A percentile compares a stretch with the other conserved stretches of the same genome.
Evolutionary conservation across 495 filamentous ascomycete genomes (phyloP).

Genomic region (Neurospora hispaniola): DNA sequence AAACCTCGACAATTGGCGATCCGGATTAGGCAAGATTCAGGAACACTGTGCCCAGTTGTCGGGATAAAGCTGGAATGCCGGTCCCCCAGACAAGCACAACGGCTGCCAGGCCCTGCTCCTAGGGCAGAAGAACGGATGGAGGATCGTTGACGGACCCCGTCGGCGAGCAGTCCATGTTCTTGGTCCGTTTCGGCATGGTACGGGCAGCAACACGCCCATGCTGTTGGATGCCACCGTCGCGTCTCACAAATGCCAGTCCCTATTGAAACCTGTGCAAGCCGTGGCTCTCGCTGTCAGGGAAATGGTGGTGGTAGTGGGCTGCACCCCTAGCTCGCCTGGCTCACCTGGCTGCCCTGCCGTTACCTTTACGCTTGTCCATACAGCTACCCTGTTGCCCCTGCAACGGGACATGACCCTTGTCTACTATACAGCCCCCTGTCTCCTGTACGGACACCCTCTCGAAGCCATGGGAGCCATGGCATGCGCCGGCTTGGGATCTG

Average conservation of each 20-base stretch:
- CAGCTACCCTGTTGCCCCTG: neutral
- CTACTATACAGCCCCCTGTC: neutral
- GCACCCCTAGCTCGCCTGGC: neutral
- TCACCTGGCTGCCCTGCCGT: neutral
- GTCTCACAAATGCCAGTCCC: slow-evolving; percentile 12
- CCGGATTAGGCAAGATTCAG: neutral
- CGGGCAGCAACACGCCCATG: slow-evolving; percentile 6
- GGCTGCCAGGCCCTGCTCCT: neutral
- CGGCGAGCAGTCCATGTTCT: neutral
- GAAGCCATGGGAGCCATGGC: neutral
- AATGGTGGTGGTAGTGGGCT: neutral
- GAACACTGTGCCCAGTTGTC: neutral
- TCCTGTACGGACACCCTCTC: neutral
- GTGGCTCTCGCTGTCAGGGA: slow-evolving; percentile 13
- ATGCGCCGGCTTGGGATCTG: neutral
- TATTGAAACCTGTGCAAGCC: slow-evolving; percentile 21
- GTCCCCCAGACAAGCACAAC: neutral
- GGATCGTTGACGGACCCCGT: neutral
- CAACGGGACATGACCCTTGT: neutral
- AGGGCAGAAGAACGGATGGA: neutral
- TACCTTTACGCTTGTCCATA: neutral
- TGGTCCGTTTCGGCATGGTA: slow-evolving; percentile 10
- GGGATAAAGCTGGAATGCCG: neutral
- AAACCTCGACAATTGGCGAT: neutral
- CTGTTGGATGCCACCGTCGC: slow-evolving; percentile 7